Base-by-base conservation (phyloP, 345 rosid genomes). In the Euphorbia lathyris region DNA sequence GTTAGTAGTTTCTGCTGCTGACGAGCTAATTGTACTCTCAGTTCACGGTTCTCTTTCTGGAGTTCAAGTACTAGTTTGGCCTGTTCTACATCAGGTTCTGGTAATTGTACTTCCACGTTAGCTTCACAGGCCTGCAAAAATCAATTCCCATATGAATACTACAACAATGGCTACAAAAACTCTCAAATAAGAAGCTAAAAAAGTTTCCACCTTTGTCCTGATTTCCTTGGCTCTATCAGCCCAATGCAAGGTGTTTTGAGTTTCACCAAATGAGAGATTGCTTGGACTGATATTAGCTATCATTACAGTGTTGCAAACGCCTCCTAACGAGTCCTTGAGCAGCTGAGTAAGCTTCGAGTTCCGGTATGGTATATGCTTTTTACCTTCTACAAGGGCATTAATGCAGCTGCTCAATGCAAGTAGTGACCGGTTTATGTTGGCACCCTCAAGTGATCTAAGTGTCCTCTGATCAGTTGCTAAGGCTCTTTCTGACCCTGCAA, bases 401-500 rank as follows among this genome's bases (percentile, higher is more conserved):
- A 93, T 88, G 80, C 98, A 93, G 78, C 97, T 91, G 81, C 97
- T 93, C 51, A 93, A 72, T 0, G 98, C 94, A 51, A 93, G 97
- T 48, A 93, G 98, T 47, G 98, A 93, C 59, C 96, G 79, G 60
- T 93, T 93, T 66, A 93, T 93, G 80, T 93, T 93, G 40, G 98
- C 98, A 25, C 98, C 98, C 78, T 93, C 98, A 9, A 89, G 80
- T 5, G 98, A 91, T 76, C 98, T 82, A 51, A 88, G 87, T 40
- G 98, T 91, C 78, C 96, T 84, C 69, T 86, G 97, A 78, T 93
- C 97, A 45, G 98, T 89, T 57, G 98, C 97, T 58, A 91, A 72
- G 2, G 98, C 97, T 83, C 98, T 89, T 80, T 93, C 98, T 14
- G 98, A 93, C n/a, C 98, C 98, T 12, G 98, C 98, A 70, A 93